These are phyloP conservation scores for Fusarium setosum DNA, from an alignment of 2,329 filamentous ascomycete species.

Conservation along the genomic window DNA sequence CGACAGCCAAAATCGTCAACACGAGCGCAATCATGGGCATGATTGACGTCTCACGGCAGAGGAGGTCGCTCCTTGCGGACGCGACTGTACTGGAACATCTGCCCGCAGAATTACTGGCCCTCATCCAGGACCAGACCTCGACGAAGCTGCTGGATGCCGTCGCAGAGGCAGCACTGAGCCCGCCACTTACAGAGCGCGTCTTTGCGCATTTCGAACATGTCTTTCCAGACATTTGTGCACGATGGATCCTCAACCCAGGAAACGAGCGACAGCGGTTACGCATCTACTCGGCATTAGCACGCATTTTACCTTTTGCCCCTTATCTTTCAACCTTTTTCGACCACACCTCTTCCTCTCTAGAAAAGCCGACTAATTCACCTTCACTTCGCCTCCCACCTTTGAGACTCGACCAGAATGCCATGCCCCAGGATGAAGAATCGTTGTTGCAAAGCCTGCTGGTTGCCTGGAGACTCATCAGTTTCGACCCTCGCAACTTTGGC, in stretches of 20 bases:
- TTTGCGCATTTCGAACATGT: conserved; percentile 80
- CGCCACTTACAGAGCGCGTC: conserved; percentile 77
- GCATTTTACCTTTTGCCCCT: conserved; percentile 84
- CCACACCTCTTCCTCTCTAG: conserved; percentile 35
- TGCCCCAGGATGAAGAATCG: conserved; percentile 32
- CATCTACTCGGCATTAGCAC: conserved; percentile 78
- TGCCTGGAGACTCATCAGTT: conserved; percentile 82
- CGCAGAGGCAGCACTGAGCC: conserved; percentile 74
- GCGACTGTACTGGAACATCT: conserved; percentile 67
- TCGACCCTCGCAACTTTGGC: conserved; percentile 77
- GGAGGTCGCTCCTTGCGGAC: conserved; percentile 67
- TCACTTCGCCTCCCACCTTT: conserved; percentile 46
- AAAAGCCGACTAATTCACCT: conserved; percentile 31
- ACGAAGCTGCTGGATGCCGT: conserved; percentile 78
- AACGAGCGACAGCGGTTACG: conserved; percentile 52
- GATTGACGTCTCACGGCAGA: conserved; percentile 66
- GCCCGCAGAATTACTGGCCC: conserved; percentile 75
- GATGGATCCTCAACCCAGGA: conserved; percentile 72
- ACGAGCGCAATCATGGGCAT: conserved; percentile 61
- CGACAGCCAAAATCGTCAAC: conserved; percentile 41
- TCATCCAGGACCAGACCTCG: conserved; percentile 72
- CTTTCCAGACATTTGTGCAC: conserved; percentile 84
- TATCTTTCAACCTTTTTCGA: conserved; percentile 80
- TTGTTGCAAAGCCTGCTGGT: conserved; percentile 53
- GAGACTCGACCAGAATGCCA: conserved; percentile 43